A percentile compares a stretch with the other conserved stretches of the same genome.
These are phyloP conservation scores for Passalora sequoiae DNA, from an alignment of 2,329 filamentous ascomycete genomes.

Conservation along the genomic window DNA sequence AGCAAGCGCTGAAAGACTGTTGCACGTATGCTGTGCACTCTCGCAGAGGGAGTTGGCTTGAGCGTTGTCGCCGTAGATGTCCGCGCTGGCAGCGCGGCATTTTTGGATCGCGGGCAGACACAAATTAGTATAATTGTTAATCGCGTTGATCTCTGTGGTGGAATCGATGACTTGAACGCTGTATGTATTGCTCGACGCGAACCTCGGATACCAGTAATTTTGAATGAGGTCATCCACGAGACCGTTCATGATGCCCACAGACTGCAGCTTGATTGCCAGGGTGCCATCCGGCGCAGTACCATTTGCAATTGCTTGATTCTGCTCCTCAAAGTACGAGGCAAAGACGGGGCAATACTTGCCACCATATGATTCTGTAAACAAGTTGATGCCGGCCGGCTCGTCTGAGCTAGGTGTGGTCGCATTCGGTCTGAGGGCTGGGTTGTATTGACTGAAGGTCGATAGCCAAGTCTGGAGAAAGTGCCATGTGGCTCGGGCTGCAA, in stretches of 20 bases:
- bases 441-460: conserved; percentile 36
- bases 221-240: conserved; percentile 63
- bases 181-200: conserved; percentile 62
- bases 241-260: conserved; percentile 67
- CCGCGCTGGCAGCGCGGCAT: conserved; percentile 31
- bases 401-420: conserved; percentile 48
- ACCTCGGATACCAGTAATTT: conserved; percentile 52
- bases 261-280: conserved; percentile 55
- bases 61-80: conserved; percentile 23
- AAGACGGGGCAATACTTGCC: conserved; percentile 66
- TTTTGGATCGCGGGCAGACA: conserved; percentile 28
- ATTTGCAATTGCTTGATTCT: conserved; percentile 55
- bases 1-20: conserved; percentile 21
- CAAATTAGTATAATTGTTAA: conserved; percentile 43
- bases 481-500: conserved; percentile 50
- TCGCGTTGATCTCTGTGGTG: conserved; percentile 43
- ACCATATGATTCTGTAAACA: conserved; percentile 53
- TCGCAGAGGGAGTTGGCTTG: conserved; percentile 21
- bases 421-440: conserved; percentile 39
- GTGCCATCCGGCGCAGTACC: conserved; percentile 49
- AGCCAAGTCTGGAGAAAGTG: conserved; percentile 60
- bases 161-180: conserved; percentile 54
- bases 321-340: conserved; percentile 52
- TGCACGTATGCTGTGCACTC: conserved; percentile 19
- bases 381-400: conserved; percentile 43